Base-by-base conservation (phyloP, 768 basidiomycete genomes). In the Lactarius sp. region DNA sequence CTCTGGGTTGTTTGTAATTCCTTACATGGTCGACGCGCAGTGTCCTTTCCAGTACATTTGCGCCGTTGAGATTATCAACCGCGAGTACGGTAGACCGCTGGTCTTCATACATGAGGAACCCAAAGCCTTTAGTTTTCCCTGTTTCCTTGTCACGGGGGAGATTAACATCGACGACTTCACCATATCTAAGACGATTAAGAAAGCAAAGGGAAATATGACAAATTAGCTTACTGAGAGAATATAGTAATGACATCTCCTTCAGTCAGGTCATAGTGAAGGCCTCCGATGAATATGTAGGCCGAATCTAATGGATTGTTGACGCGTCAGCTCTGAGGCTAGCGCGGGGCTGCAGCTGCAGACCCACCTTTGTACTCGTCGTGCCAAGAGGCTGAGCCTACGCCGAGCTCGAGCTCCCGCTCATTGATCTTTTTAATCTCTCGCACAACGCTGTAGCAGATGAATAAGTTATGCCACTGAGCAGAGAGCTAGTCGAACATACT, bases 21-120 rank as follows among this genome's bases (percentile, higher is more conserved):
- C 87, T 90, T 66, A 92, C 90, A 71, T 94, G 91, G 73, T 98
- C 94, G 46, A 98, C 97, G 18, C 94, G 86, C 56, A 99, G 77
- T 2, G 86, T 96, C 69, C 87, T 81, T 16, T 89, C 92, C 37
- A 97, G 77, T 47, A 98, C 88, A 59, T 85, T 85, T 52, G 94
- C 92, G 47, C 97, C 97, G 71, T 97, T 98, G 75, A 99, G 85
- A 77, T 99, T 99, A 78, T 99, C 97, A 66, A 99, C 96, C 9
- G 97, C 97, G 54, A 99, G 81, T 56, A 98, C 75, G 6, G 97
- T 99, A 64, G 93, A 96, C 53, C 93, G 84, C 76, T 99, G 97
- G 75, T 99, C 94, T 76, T 96, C 94, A 75, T 98, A 99, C 97
- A 98, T 98, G 66, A 98, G 79, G 78, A 98, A 99, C 9, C 85